A percentile compares a stretch with the other conserved stretches of the same genome.
Evolutionary conservation across 2,329 filamentous ascomycete genomes (phyloP).

Genomic region (Grosmannia serpens): DNA sequence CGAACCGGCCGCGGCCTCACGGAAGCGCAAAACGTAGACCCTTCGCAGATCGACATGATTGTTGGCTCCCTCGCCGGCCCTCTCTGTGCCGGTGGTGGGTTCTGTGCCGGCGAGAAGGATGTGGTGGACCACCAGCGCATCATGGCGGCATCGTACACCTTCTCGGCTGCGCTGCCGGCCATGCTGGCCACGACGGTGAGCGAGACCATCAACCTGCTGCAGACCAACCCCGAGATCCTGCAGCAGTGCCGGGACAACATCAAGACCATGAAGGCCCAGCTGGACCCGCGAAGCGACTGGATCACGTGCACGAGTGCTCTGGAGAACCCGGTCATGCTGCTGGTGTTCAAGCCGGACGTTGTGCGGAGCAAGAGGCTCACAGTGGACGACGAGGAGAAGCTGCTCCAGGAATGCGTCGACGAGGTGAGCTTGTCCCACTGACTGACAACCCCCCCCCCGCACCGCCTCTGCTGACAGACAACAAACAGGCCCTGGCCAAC

Average conservation of each 20-base stretch:
- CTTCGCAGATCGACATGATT: conserved; percentile 92
- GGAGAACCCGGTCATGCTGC: conserved; percentile 80
- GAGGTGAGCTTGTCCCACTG: conserved; percentile 48
- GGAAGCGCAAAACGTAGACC: conserved; percentile 93
- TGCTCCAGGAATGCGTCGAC: conserved; percentile 88
- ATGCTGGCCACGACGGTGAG: conserved; percentile 92
- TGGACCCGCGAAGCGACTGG: conserved; percentile 92
- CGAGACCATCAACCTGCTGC: conserved; percentile 76
- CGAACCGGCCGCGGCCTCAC: conserved; percentile 85
- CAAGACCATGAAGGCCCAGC: conserved; percentile 69
- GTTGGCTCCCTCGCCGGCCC: conserved; percentile 84
- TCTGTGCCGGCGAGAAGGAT: conserved; percentile 84
- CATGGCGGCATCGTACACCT: conserved; percentile 84
- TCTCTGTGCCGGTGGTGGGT: conserved; percentile 85
- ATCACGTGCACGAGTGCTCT: conserved; percentile 66
- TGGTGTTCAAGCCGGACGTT: conserved; percentile 75
- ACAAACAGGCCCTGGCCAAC: conserved; percentile 61
- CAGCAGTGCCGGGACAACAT: conserved; percentile 74
- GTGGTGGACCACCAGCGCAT: conserved; percentile 96
- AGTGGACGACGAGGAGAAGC: conserved; percentile 66
- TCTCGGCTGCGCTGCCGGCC: conserved; percentile 86
- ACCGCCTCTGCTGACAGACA: neutral
- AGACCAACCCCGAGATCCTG: conserved; percentile 76
- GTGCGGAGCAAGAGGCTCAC: conserved; percentile 57
- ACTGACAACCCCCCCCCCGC: too few relatives aligned